Evolutionary conservation across 345 rosid genomes (phyloP), one percentile per base, ranked within the genome.

Genomic region (Draba incana): DNA sequence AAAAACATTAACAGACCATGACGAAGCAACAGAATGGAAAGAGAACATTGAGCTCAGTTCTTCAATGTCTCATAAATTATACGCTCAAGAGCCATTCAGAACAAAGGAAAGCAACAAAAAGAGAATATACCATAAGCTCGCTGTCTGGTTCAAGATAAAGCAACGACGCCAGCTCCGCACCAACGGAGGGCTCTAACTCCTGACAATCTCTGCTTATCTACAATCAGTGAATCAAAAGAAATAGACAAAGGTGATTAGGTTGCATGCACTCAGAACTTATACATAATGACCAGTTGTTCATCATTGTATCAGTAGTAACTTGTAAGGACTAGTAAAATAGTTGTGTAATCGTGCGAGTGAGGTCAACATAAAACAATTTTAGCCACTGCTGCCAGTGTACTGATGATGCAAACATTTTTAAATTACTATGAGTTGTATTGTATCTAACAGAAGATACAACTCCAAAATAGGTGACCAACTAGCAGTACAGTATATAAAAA

Each of bases 141-240:
- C 97, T 89, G 72, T 94, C 98, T 27, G 99, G 99, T 79, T 94
- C 99, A 43, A 89, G 82, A 79, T 91, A 89, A 69, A 92, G 98
- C 77, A 94, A 82, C 63, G 90, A 84, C 44, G 96, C 99, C 84
- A 94, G 83, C 82, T 89, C 86, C 84, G 84, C 99, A 35, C 99
- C 99, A 69, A 94, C 33, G 31, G 96, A 89, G 50, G 89, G 85
- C 80, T 94, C 99, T 71, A 94, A 80, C 84, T 92, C 99, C 74
- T 89, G 99, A 78, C 99, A 94, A 66, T 94, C 99, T 85, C 99
- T 92, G 77, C 99, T 94, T 71, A 94, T 94, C 99, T 90, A 83
- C 81, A 73, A 58, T 25, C 46, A 35, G 63, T 51, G 62, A 65
- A 69, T 62, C 25, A 72, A 33, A 72, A 66, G 57, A 70, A 60